Evolutionary conservation across 306 rosid species (phyloP).

Genomic region (Cicer pinnatifidum): DNA sequence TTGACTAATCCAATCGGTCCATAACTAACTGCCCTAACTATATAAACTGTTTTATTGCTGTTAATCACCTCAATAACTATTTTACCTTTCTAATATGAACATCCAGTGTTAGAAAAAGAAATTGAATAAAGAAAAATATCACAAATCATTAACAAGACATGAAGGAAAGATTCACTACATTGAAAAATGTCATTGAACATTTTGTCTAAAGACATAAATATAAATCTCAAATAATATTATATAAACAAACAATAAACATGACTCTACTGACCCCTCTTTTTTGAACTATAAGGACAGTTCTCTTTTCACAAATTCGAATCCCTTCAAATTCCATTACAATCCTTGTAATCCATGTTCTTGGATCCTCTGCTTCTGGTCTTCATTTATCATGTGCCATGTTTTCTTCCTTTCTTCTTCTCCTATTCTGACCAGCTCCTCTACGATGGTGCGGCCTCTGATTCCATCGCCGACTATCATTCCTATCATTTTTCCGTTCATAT

Average conservation of each 20-base stretch:
- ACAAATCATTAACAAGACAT: neutral
- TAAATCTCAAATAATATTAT: neutral
- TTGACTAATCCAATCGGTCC: too few relatives aligned
- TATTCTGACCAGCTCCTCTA: constrained; percentile 31
- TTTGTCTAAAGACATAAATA: neutral
- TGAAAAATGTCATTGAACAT: neutral
- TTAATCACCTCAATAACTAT: neutral
- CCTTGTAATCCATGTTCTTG: constrained; percentile 29
- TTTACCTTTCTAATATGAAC: neutral
- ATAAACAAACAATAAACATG: neutral
- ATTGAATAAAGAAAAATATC: neutral
- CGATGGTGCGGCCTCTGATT: constrained; percentile 42
- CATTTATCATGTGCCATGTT: constrained; percentile 40
- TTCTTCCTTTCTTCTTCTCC: constrained; percentile 41
- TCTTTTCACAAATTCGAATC: constrained; percentile 21
- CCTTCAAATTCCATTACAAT: constrained; percentile 34
- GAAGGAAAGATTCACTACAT: constrained; percentile 1
- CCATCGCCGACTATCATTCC: constrained; percentile 44
- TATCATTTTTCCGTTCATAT: constrained; percentile 41
- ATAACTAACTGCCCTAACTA: too few relatives aligned
- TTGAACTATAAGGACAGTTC: neutral
- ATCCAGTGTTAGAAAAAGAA: neutral
- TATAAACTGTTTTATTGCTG: neutral
- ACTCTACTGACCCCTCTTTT: neutral
- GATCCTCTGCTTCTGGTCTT: constrained; percentile 14